These are phyloP conservation scores for Arachnomyces sp. DNA, from an alignment of 2,329 filamentous ascomycete genomes.

Conservation along the genomic window DNA sequence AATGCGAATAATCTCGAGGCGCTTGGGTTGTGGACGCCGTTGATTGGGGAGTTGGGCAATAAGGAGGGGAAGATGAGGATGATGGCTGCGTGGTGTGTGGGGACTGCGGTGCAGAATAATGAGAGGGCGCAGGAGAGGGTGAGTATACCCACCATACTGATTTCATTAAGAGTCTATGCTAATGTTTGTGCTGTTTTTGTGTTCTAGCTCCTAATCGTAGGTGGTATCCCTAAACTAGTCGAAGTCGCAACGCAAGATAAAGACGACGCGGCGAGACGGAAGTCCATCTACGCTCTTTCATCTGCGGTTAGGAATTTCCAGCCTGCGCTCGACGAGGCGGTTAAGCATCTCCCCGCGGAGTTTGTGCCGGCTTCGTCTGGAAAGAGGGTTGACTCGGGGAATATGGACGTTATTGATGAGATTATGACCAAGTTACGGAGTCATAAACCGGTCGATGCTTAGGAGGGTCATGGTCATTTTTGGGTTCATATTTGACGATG, in stretches of 20 bases:
- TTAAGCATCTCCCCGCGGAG: conserved; percentile 59
- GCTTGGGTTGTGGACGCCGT: conserved; percentile 70
- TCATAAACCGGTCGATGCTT: conserved; percentile 18
- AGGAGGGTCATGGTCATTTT: too few species aligned
- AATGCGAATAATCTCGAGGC: conserved; percentile 90
- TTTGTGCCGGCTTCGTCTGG: conserved; percentile 47
- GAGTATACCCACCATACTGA: conserved; percentile 18
- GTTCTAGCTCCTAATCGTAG: conserved; percentile 45
- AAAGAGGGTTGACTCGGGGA: conserved; percentile 62
- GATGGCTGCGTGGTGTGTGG: conserved; percentile 90
- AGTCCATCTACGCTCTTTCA: conserved; percentile 83
- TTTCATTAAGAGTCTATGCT: conserved; percentile 28
- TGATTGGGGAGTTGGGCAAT: conserved; percentile 61
- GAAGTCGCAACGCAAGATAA: conserved; percentile 54
- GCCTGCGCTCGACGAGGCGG: conserved; percentile 55
- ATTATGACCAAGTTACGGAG: conserved; percentile 62
- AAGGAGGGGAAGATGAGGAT: conserved; percentile 63
- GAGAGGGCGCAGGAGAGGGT: conserved; percentile 68
- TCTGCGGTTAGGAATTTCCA: conserved; percentile 84
- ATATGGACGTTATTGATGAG: conserved; percentile 80
- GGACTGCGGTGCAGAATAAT: conserved; percentile 96
- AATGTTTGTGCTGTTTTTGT: conserved; percentile 5
- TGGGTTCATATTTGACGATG: too few species aligned
- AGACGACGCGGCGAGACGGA: conserved; percentile 61
- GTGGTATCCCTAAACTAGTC: conserved; percentile 63